Percentiles rank a stretch among this genome's conserved stretches.
These are phyloP conservation scores for Podaxis sp. DNA, from an alignment of 768 basidiomycete species.

Conservation along the genomic window DNA sequence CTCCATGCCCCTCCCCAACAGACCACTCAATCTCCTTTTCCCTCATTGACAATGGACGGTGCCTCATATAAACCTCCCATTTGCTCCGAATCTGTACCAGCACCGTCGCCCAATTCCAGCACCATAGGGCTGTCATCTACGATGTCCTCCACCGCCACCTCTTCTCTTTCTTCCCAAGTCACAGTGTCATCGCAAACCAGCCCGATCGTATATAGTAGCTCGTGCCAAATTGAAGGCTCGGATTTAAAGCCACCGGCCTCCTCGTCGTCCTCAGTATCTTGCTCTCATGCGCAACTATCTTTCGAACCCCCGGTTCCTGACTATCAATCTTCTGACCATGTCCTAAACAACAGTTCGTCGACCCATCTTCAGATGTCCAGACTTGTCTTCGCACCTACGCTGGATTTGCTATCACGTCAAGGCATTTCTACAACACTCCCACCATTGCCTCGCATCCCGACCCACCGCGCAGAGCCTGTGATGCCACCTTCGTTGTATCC, in stretches of 20 bases:
- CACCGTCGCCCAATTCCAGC: constrained; percentile 52
- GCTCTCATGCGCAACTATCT: constrained; percentile 38
- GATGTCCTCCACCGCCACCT: constrained; percentile 44
- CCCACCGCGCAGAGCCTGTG: constrained; percentile 44
- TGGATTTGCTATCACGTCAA: constrained; percentile 75
- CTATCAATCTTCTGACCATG: constrained; percentile 50
- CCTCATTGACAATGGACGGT: constrained; percentile 13
- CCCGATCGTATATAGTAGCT: constrained; percentile 23
- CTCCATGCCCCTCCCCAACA: constrained; percentile 19
- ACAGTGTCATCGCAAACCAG: constrained; percentile 51
- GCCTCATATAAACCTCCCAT: constrained; percentile 22
- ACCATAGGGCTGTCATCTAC: constrained; percentile 43
- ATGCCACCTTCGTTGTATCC: constrained; percentile 32
- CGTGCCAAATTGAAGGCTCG: constrained; percentile 47
- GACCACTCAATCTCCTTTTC: constrained; percentile 22
- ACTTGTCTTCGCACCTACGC: constrained; percentile 60
- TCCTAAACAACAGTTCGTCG: constrained; percentile 43
- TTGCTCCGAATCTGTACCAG: constrained; percentile 50
- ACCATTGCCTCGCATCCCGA: constrained; percentile 61
- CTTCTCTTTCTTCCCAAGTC: constrained; percentile 31
- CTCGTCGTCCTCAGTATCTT: constrained; percentile 32
- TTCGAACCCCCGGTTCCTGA: constrained; percentile 64
- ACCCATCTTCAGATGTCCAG: constrained; percentile 68
- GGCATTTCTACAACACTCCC: constrained; percentile 74
- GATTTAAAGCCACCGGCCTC: constrained; percentile 51